Evolutionary conservation across 257 asterid species (phyloP).

Genomic region (Nicotiana paniculata): DNA sequence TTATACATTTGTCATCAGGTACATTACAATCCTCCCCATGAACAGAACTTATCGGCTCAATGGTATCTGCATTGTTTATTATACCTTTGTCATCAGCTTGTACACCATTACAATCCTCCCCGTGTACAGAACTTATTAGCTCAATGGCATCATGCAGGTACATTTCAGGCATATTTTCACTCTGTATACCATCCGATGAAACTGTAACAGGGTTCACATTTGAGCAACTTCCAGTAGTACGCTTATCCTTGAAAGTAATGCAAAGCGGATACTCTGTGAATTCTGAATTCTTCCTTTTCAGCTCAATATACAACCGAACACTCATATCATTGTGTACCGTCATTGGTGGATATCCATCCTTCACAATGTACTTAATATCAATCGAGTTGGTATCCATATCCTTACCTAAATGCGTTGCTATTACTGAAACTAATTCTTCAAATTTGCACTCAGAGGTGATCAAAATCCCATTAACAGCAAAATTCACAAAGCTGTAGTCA

Average conservation of each 20-base stretch:
- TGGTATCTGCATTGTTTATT: not conserved
- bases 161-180: not conserved
- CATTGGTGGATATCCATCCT: slow-evolving; percentile 1
- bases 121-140: not conserved
- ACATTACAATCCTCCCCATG: not conserved
- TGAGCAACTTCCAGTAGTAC: not conserved
- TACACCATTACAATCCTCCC: not conserved
- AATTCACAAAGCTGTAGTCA: not conserved
- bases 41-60: not conserved
- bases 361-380: not conserved
- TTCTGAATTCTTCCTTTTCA: not conserved
- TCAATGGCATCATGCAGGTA: not conserved
- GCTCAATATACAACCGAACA: not conserved
- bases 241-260: not conserved
- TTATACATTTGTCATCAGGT: not conserved
- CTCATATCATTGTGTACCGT: not conserved
- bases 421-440: not conserved
- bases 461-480: not conserved
- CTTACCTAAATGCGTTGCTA: not conserved
- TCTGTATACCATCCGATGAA: not conserved
- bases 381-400: not conserved
- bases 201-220: not conserved
- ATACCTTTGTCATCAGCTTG: not conserved
- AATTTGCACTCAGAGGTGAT: not conserved
- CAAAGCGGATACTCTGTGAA: not conserved